A percentile compares a stretch with the other conserved stretches of the same genome.
Evolutionary conservation across 768 basidiomycete genomes (phyloP).

Genomic region (Pluteus cervinus): DNA sequence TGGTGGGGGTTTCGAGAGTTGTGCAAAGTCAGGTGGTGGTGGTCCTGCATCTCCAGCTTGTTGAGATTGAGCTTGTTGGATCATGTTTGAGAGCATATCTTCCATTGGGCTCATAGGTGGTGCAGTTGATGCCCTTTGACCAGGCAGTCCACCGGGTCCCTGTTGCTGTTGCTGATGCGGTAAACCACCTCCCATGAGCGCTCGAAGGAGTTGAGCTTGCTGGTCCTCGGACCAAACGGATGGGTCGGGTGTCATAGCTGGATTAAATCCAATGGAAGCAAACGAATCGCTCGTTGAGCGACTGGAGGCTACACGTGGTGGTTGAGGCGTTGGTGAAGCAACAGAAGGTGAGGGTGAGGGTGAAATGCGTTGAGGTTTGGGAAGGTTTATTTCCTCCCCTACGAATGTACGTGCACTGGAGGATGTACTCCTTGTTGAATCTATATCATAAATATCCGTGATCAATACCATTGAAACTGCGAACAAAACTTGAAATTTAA

Average conservation of each 20-base stretch:
- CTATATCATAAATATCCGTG: slow-evolving; percentile 14
- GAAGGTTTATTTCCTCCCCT: slow-evolving; percentile 41
- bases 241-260: slow-evolving; percentile 34
- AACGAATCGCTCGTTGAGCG: slow-evolving; percentile 8
- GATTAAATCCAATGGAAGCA: slow-evolving; percentile 17
- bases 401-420: slow-evolving; percentile 29
- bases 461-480: not conserved
- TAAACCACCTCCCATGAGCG: slow-evolving; percentile 43
- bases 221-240: slow-evolving; percentile 65
- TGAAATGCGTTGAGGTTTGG: slow-evolving; percentile 22
- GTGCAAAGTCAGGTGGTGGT: not conserved
- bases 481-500: slow-evolving; percentile 1
- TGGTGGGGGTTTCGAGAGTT: slow-evolving; percentile 1
- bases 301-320: too few relatives aligned
- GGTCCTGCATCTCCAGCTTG: not conserved
- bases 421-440: slow-evolving; percentile 31
- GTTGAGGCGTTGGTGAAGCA: slow-evolving; percentile 10
- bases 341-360: slow-evolving; percentile 23
- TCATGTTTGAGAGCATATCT: slow-evolving; percentile 43
- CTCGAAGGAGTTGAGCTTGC: slow-evolving; percentile 62
- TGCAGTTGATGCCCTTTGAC: slow-evolving; percentile 7
- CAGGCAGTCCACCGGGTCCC: slow-evolving; percentile 10
- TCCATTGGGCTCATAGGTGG: slow-evolving; percentile 31
- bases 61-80: slow-evolving; percentile 17
- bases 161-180: slow-evolving; percentile 10